A percentile compares a stretch with the other conserved stretches of the same genome.
These are phyloP conservation scores for Malassezia furfur DNA, from an alignment of 1,284 basidiomycete genomes.

Conservation along the genomic window DNA sequence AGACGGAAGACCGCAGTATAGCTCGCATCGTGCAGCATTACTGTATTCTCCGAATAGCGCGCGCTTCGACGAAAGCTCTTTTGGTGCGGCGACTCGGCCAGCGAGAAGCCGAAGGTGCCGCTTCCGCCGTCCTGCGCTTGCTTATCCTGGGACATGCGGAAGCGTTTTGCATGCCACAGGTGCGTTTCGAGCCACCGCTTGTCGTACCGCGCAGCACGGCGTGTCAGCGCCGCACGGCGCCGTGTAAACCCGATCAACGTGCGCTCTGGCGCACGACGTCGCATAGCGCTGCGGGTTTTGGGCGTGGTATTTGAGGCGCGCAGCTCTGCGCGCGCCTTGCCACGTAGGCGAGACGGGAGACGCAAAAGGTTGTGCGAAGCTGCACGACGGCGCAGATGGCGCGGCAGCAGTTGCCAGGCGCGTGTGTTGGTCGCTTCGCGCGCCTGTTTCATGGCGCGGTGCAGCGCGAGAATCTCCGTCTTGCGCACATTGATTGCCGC, in stretches of 20 bases:
- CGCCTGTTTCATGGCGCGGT: constrained; percentile 15
- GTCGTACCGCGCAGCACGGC: constrained; percentile 23
- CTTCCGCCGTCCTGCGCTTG: constrained; percentile 21
- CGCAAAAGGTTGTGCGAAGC: constrained; percentile 45
- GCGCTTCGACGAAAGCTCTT: constrained; percentile 36
- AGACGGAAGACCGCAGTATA: constrained; percentile 28
- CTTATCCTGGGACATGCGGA: constrained; percentile 40
- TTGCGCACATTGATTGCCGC: constrained; percentile 8
- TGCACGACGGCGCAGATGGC: constrained; percentile 35
- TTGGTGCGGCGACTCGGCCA: constrained; percentile 39
- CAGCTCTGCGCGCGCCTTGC: constrained; percentile 38
- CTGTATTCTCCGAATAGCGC: constrained; percentile 22
- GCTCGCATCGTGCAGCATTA: constrained; percentile 37
- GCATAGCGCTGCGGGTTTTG: constrained; percentile 24
- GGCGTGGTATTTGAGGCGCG: constrained; percentile 36
- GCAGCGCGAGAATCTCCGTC: constrained; percentile 14
- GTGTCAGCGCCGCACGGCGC: constrained; percentile 22
- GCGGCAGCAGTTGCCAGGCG: constrained; percentile 46
- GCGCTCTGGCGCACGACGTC: constrained; percentile 26
- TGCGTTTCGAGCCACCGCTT: constrained; percentile 46
- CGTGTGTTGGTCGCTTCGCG: constrained; percentile 26
- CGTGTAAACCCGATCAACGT: constrained; percentile 23
- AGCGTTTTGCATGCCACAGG: constrained; percentile 46
- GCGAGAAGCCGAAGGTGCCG: constrained; percentile 30
- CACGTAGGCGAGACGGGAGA: constrained; percentile 33